A percentile compares a stretch with the other conserved stretches of the same genome.
Evolutionary conservation across 345 rosid genomes (phyloP).

Genomic region (Mangifera indica): DNA sequence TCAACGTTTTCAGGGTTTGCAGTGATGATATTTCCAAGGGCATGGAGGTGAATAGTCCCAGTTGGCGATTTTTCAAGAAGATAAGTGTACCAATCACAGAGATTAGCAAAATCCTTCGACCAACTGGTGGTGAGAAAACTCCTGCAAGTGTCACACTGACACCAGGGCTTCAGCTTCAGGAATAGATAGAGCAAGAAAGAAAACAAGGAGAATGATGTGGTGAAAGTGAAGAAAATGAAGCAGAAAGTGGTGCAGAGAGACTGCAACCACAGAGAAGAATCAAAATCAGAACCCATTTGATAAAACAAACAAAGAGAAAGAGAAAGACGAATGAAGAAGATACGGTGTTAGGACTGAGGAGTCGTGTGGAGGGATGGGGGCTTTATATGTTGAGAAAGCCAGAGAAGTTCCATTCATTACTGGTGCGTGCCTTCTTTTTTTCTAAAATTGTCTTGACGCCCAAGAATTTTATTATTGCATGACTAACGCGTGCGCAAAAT

Average conservation of each 20-base stretch:
- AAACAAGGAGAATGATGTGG: slow-evolving; percentile 29
- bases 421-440: no score
- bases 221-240: slow-evolving; percentile 35
- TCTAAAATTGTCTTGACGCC: no score
- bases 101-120: slow-evolving; percentile 40
- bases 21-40: slow-evolving; percentile 39
- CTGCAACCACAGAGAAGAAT: slow-evolving; percentile 14
- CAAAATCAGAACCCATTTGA: slow-evolving; percentile 22
- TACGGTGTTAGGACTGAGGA: background rate
- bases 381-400: background rate
- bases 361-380: background rate
- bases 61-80: slow-evolving; percentile 39
- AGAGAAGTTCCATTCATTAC: no score
- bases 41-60: slow-evolving; percentile 41
- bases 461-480: no score
- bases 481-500: no score
- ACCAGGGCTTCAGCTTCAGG: slow-evolving; percentile 33
- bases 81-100: slow-evolving; percentile 46
- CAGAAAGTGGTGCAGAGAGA: slow-evolving; percentile 22
- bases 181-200: slow-evolving; percentile 31
- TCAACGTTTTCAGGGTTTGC: slow-evolving; percentile 42
- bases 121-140: slow-evolving; percentile 33
- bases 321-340: background rate
- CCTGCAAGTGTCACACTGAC: slow-evolving; percentile 40
- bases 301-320: background rate